Base-by-base conservation (phyloP, 169 alveolate genomes). In the Plasmodium inui region DNA sequence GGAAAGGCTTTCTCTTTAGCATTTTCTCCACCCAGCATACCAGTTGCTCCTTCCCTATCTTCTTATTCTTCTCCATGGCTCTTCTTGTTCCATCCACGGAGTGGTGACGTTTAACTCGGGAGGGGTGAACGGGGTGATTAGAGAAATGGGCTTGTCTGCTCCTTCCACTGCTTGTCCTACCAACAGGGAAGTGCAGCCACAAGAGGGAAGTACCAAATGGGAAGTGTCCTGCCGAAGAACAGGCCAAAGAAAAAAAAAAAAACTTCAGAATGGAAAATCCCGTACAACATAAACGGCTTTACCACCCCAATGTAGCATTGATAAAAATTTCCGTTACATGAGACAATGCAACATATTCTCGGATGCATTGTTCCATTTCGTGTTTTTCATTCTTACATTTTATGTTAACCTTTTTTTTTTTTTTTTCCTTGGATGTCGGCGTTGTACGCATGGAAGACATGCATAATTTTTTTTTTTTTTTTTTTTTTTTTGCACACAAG, bases 31-130 rank as follows among this genome's bases (percentile, higher is more conserved):
- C 83, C 96, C 96, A 95, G 32, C n/a, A 72, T 22, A 72, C 76
- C 10, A 95, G 76, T 73, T 95, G 95, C 26, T n/a, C 76, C 34
- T 92, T 50, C 46, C 96, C 96, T 28, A 94, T 82, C 50, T 32
- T 73, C 0, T 9, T 74, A 50, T 85, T 81, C 39, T 50, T 37
- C 10, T 73, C 26, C 93, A 85, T 85, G 28, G 55, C 71, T 85
- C 57, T 85, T 3, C 12, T 39, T 73, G 50, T 76, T 28, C 39
- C 53, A 8, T 50, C 1, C 72, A 74, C 39, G 14, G 32, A 28
- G 14, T 3, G 17, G 22, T 0, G 26, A 39, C 53, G 1, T 9
- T 41, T 9, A 41, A 41, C 53, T 41, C 4, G 14, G 14, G 17
- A 4, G 1, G 8, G 17, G 17, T 0, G 53, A 17, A 41, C 17